Conservation (phyloP, 192 early-diverging fungal genomes). For the Mortierella alpina region DNA sequence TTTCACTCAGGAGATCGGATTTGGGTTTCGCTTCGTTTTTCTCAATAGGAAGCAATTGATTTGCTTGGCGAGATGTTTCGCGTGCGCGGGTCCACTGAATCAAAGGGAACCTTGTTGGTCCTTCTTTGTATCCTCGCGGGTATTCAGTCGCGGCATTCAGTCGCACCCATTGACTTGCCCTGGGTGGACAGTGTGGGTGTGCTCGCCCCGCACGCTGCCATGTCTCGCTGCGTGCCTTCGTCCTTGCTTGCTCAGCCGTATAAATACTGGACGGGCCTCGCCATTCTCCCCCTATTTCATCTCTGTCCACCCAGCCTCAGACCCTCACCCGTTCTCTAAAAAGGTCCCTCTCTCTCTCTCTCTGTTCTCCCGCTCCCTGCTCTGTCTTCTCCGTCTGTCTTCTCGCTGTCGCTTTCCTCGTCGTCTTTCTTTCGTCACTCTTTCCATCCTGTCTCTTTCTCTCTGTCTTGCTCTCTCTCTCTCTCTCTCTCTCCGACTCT, state of each 20-base stretch:
- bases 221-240: not conserved
- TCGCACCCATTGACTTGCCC: not conserved
- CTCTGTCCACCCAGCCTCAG: not conserved
- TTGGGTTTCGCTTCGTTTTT: too few species aligned
- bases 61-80: constrained; percentile 5
- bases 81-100: not conserved
- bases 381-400: not conserved
- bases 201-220: not conserved
- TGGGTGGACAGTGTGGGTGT: not conserved
- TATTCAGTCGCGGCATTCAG: not conserved
- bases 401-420: not conserved
- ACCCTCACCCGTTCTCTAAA: not conserved
- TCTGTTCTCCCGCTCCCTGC: not conserved
- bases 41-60: not conserved
- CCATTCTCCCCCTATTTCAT: not conserved
- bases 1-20: too few species aligned
- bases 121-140: not conserved
- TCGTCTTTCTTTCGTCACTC: not conserved
- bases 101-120: constrained; percentile 1
- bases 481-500: not conserved
- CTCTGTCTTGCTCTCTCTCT: not conserved
- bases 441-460: not conserved
- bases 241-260: not conserved
- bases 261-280: constrained; percentile 11
- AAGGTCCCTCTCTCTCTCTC: not conserved